Conservation (phyloP, 345 rosid species). For the Acer negundo region DNA sequence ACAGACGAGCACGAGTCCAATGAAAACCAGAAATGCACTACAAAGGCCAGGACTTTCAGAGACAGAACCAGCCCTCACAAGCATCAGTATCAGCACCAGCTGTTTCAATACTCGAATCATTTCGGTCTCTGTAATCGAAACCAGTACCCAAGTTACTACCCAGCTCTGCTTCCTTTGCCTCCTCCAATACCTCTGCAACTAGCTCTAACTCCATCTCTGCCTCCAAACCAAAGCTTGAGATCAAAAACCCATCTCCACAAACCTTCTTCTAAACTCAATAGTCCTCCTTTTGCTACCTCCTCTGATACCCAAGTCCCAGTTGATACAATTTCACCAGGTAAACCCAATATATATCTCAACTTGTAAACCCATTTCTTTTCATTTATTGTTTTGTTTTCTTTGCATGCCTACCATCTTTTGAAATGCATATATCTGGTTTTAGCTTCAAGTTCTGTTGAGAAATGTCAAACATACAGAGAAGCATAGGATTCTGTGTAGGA, state of each 20-base stretch:
- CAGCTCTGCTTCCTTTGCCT: conserved; percentile 66
- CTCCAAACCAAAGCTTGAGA: conserved; percentile 42
- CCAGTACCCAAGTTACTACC: conserved; percentile 46
- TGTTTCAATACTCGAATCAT: conserved; percentile 61
- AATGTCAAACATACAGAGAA: conserved; percentile 12
- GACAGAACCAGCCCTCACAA: conserved; percentile 42
- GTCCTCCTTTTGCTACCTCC: conserved; percentile 45
- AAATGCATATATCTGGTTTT: conserved; percentile 31
- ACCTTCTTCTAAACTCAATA: conserved; percentile 41
- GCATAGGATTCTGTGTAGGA: conserved; percentile 16
- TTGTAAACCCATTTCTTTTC: not conserved
- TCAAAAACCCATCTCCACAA: conserved; percentile 59
- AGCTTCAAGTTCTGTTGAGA: conserved; percentile 14
- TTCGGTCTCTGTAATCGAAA: conserved; percentile 45
- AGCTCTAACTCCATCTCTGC: conserved; percentile 46
- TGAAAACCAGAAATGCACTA: conserved; percentile 45
- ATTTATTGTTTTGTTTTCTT: conserved; percentile 8
- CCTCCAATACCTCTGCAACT: conserved; percentile 57
- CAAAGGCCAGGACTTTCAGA: conserved; percentile 43
- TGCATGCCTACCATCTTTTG: conserved; percentile 19
- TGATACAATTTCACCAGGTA: conserved; percentile 46
- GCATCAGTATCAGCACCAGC: conserved; percentile 48
- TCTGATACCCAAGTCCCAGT: conserved; percentile 35
- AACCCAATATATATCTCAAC: not conserved
- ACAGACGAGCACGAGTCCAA: conserved; percentile 46